Conservation (phyloP, 2,329 filamentous ascomycete species). For the Penicillium sp. region DNA sequence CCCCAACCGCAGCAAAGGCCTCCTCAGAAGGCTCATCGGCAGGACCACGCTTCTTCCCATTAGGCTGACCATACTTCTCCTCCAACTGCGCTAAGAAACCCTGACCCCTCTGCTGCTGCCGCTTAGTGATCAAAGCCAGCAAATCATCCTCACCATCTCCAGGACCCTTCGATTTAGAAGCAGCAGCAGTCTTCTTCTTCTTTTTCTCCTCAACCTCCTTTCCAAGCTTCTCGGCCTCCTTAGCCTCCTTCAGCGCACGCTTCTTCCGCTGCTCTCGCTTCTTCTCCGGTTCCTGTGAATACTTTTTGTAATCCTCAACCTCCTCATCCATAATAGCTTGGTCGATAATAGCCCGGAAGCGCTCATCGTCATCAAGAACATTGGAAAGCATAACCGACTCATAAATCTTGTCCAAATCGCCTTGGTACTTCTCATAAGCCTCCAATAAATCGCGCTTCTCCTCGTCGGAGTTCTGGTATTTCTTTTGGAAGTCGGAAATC, state of each 20-base stretch:
- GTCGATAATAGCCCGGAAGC: conserved; percentile 80
- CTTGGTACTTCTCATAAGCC: conserved; percentile 72
- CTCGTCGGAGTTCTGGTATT: conserved; percentile 85
- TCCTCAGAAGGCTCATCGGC: conserved; percentile 64
- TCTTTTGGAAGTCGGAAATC: conserved; percentile 71
- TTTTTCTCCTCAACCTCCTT: conserved; percentile 74
- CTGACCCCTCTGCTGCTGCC: conserved; percentile 63
- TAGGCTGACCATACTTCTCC: conserved; percentile 67
- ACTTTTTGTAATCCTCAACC: conserved; percentile 66
- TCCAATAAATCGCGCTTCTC: conserved; percentile 75
- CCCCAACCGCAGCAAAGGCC: conserved; percentile 49
- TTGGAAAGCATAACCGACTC: conserved; percentile 84
- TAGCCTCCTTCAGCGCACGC: conserved; percentile 65
- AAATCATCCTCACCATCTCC: conserved; percentile 49
- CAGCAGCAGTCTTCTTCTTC: conserved; percentile 55
- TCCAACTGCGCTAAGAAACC: conserved; percentile 72
- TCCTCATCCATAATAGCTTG: conserved; percentile 71
- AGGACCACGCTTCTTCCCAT: conserved; percentile 43
- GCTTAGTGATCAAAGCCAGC: conserved; percentile 71
- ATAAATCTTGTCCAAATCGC: conserved; percentile 76
- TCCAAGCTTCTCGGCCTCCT: conserved; percentile 72
- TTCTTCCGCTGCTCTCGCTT: conserved; percentile 60
- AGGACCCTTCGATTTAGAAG: conserved; percentile 31
- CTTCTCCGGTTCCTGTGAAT: conserved; percentile 70
- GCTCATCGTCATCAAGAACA: conserved; percentile 77